Evolutionary conservation across 2,329 filamentous ascomycete genomes (phyloP).

Genomic region (Coleophoma crateriformis): DNA sequence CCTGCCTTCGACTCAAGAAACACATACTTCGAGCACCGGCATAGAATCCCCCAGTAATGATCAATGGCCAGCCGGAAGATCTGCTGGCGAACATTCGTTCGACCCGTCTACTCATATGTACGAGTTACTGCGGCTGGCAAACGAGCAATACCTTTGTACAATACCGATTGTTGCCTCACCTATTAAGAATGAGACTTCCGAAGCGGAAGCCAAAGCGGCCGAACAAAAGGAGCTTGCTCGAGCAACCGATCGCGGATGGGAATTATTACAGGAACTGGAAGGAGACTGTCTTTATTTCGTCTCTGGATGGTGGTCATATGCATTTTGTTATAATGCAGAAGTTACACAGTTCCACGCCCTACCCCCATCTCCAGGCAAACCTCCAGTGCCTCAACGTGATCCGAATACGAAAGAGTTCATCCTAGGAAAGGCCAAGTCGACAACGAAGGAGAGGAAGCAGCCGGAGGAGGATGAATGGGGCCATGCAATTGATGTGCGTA

Average conservation of each 20-base stretch:
- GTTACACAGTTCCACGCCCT: slow-evolving; percentile 70
- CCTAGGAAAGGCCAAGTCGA: slow-evolving; percentile 48
- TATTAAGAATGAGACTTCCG: slow-evolving; percentile 40
- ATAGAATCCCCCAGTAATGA: slow-evolving; percentile 15
- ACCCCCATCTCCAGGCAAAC: slow-evolving; percentile 53
- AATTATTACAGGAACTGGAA: slow-evolving; percentile 62
- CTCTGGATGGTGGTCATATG: slow-evolving; percentile 72
- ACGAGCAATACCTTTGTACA: slow-evolving; percentile 57
- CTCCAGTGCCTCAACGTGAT: slow-evolving; percentile 60
- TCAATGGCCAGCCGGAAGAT: slow-evolving; percentile 3
- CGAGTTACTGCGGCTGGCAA: slow-evolving; percentile 54
- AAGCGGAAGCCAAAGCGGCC: slow-evolving; percentile 46
- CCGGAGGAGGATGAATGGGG: slow-evolving; percentile 23
- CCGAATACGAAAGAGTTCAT: slow-evolving; percentile 56
- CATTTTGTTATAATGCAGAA: slow-evolving; percentile 66
- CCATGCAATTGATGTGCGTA: slow-evolving; percentile 20
- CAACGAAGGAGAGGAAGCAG: slow-evolving; percentile 15
- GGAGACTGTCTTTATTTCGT: slow-evolving; percentile 67
- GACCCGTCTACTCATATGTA: slow-evolving; percentile 32
- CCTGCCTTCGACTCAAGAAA: slow-evolving; percentile 15
- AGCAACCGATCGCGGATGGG: slow-evolving; percentile 62
- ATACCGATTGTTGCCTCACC: slow-evolving; percentile 51
- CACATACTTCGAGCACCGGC: slow-evolving; percentile 12
- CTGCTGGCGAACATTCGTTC: slow-evolving; percentile 6
- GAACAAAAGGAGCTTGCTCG: slow-evolving; percentile 62